Evolutionary conservation across 169 alveolate genomes (phyloP), one percentile per base, ranked within the genome.

Genomic region (Plasmodium gallinaceum): DNA sequence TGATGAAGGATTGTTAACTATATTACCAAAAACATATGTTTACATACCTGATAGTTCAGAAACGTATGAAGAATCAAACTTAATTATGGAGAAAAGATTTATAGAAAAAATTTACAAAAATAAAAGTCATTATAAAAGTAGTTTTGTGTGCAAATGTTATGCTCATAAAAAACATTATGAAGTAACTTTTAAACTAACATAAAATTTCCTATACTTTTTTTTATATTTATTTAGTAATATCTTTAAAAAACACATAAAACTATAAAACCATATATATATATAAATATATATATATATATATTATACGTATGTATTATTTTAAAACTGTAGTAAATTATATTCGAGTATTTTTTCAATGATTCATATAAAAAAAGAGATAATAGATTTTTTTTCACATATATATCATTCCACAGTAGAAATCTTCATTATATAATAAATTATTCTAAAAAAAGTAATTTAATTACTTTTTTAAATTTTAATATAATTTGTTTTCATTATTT

Each of bases 101-200:
- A 14, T 76, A 18, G 42, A 65, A 20, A 48, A 7, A 0, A 62
- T 45, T 39, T 62, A 76, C 3, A 20, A n/a, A 20, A 76, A 76
- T 24, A 20, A 22, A 43, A 5, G 20, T 22, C 22, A 42, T n/a
- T 65, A 76, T 3, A 62, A 37, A 9, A 51, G 22, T 60, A 39
- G 54, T 72, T 46, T 76, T 54, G 14, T 45, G 45, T 76, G 89
- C 68, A 76, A 76, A 26, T 76, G 89, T 18, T 52, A 76, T 18
- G 18, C 70, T 14, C 37, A 76, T 16, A 51, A 51, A 9, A 10
- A 4, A 43, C 39, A 24, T 5, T 69, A 69, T 42, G 78, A 72
- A 12, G 37, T 72, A 14, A 54, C 85, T 12, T 72, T 52, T 39
- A 54, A 60, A 7, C 12, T 60, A 22, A 7, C 12, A 22, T 18